Conservation (phyloP, 2,329 filamentous ascomycete species). For the Zasmidium citrigriseum region DNA sequence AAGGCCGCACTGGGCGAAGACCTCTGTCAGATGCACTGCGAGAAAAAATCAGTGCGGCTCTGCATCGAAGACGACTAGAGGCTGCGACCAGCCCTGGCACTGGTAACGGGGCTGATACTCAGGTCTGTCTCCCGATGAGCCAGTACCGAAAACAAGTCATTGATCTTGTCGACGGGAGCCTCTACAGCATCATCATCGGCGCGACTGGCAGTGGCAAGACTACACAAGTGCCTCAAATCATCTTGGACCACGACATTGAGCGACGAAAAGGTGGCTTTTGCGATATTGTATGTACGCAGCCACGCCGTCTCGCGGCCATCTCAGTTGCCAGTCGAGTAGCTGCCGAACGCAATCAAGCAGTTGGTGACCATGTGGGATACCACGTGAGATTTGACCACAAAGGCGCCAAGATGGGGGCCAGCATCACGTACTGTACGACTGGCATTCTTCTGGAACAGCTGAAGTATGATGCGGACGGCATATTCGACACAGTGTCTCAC, state of each 20-base stretch:
- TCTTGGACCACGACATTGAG: constrained; percentile 50
- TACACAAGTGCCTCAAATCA: constrained; percentile 57
- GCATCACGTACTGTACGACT: constrained; percentile 54
- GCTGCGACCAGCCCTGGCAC: too few relatives aligned
- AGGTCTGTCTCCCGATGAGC: constrained; percentile 50
- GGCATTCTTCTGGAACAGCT: constrained; percentile 51
- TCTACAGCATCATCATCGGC: constrained; percentile 49
- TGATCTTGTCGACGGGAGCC: constrained; percentile 35
- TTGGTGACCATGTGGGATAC: constrained; percentile 49
- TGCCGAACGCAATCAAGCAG: constrained; percentile 43
- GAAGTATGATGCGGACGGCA: constrained; percentile 40
- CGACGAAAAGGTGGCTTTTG: constrained; percentile 43
- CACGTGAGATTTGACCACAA: constrained; percentile 46
- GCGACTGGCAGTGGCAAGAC: constrained; percentile 51
- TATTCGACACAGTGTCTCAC: constrained; percentile 47
- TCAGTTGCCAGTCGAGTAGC: constrained; percentile 51
- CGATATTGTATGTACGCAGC: constrained; percentile 54
- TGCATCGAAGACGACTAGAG: constrained; percentile 19
- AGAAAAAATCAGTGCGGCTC: constrained; percentile 6
- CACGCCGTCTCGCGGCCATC: constrained; percentile 50
- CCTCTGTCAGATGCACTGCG: background rate
- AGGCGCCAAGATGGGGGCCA: constrained; percentile 36
- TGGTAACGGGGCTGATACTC: too few relatives aligned
- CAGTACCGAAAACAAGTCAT: constrained; percentile 39
- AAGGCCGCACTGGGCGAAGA: background rate